These are phyloP conservation scores for Basipetospora sp. DNA, from an alignment of 2,329 filamentous ascomycete species.

Conservation along the genomic window DNA sequence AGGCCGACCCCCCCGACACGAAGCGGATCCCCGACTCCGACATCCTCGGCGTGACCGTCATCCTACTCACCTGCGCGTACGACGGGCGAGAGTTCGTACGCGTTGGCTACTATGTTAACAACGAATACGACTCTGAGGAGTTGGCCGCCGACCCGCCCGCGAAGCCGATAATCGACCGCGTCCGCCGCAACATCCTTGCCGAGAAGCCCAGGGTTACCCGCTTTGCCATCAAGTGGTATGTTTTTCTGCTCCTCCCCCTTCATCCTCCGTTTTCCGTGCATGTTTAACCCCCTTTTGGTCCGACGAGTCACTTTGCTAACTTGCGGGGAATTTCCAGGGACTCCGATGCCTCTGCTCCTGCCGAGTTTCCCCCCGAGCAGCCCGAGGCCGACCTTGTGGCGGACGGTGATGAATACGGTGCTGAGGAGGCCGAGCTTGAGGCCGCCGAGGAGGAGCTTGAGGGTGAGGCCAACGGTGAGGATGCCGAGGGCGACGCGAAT, in stretches of 20 bases:
- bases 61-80: conserved; percentile 90
- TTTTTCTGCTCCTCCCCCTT: too few relatives aligned
- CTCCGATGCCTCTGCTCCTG: conserved; percentile 87
- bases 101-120: conserved; percentile 98
- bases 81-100: conserved; percentile 93
- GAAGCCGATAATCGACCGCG: conserved; percentile 84
- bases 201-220: conserved; percentile 96
- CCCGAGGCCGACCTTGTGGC: conserved; percentile 79
- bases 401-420: conserved; percentile 81
- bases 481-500: conserved; percentile 49
- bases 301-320: background rate
- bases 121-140: conserved; percentile 90
- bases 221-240: conserved; percentile 96
- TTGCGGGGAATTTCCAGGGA: conserved; percentile 66
- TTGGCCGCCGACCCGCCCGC: conserved; percentile 76
- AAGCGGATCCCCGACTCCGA: conserved; percentile 84
- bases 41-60: conserved; percentile 91
- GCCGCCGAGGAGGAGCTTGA: conserved; percentile 39
- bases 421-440: conserved; percentile 68
- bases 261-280: too few relatives aligned
- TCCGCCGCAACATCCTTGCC: conserved; percentile 79
- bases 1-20: conserved; percentile 83
- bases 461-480: conserved; percentile 47
- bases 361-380: conserved; percentile 93
- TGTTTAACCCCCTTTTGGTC: too few relatives aligned